phyloP scores from a whole-genome alignment of 2,329 filamentous ascomycete species.

The Nigrospora osmanthi region DNA sequence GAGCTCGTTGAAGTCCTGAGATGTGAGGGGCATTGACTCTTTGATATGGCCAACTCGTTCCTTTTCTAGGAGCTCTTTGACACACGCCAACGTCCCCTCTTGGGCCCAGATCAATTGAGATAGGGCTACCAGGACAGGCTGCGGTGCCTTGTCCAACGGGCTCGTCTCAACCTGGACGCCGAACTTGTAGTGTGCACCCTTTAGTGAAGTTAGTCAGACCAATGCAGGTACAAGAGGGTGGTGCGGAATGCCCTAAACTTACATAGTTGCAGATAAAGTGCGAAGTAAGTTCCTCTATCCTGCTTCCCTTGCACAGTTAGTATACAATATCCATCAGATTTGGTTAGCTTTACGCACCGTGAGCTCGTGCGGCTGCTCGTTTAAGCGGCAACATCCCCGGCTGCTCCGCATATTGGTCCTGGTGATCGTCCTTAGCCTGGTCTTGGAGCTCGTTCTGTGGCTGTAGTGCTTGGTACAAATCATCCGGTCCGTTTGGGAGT shows the following conservation, averaged over 20 bases:
- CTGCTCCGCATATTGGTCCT: too few relatives aligned
- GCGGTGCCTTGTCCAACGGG: constrained; percentile 40
- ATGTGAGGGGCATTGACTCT: constrained; percentile 14
- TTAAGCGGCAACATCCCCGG: constrained; percentile 27
- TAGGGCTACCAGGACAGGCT: constrained; percentile 39
- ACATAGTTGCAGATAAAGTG: constrained; percentile 48
- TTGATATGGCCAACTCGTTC: neutral
- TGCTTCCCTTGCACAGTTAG: constrained; percentile 19
- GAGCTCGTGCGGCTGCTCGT: constrained; percentile 27
- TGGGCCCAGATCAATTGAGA: constrained; percentile 49
- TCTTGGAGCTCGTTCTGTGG: constrained; percentile 14
- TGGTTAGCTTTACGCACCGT: constrained; percentile 21
- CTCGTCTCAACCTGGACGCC: constrained; percentile 44
- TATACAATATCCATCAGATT: constrained; percentile 3
- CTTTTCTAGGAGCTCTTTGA: constrained; percentile 8
- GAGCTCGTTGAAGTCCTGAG: constrained; percentile 52
- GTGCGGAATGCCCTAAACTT: constrained; percentile 12
- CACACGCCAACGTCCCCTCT: constrained; percentile 25
- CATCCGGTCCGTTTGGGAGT: constrained; percentile 48
- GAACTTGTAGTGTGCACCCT: constrained; percentile 61
- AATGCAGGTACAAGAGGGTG: neutral
- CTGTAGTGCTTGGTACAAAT: constrained; percentile 48
- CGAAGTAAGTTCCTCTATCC: constrained; percentile 35
- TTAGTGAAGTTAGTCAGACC: constrained; percentile 17
- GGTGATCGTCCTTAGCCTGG: too few relatives aligned